A percentile compares a stretch with the other conserved stretches of the same genome.
These are phyloP conservation scores for Mycena capillaripes DNA, from an alignment of 768 basidiomycete species.

Conservation along the genomic window DNA sequence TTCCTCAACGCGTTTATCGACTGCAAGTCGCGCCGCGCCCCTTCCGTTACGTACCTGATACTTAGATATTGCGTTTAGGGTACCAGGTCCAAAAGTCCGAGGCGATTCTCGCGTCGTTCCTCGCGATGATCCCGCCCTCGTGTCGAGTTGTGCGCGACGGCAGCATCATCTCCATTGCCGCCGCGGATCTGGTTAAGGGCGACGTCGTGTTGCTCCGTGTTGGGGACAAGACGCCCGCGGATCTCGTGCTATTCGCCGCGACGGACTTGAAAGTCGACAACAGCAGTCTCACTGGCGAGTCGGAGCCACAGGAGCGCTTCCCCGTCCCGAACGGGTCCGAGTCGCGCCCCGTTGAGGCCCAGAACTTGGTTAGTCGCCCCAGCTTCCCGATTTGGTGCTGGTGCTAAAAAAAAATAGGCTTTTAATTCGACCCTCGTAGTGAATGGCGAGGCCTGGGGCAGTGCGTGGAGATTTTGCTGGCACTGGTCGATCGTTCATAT, in stretches of 20 bases:
- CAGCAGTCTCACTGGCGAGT: constrained; percentile 79
- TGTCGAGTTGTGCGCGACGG: constrained; percentile 75
- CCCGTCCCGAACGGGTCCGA: constrained; percentile 61
- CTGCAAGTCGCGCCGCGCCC: constrained; percentile 61
- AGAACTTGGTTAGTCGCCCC: constrained; percentile 64
- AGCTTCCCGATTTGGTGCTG: background rate
- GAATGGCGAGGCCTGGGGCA: constrained; percentile 80
- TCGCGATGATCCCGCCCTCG: constrained; percentile 81
- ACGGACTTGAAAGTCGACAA: constrained; percentile 80
- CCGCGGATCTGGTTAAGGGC: constrained; percentile 74
- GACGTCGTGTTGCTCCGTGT: constrained; percentile 74
- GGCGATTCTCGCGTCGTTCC: constrained; percentile 78
- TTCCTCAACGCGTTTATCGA: constrained; percentile 81
- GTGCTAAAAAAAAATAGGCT: constrained; percentile 52
- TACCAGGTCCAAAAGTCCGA: constrained; percentile 82
- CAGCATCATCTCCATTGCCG: constrained; percentile 67
- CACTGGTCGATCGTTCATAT: background rate
- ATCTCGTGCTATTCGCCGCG: constrained; percentile 70
- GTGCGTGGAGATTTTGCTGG: constrained; percentile 50
- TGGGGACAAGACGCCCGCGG: constrained; percentile 82
- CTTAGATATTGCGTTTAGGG: constrained; percentile 22
- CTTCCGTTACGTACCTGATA: background rate
- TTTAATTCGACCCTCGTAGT: constrained; percentile 80
- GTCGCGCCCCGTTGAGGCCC: constrained; percentile 70
- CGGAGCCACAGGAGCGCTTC: constrained; percentile 75